Evolutionary conservation across 1,284 basidiomycete genomes (phyloP).

Genomic region (Tilletia caries): DNA sequence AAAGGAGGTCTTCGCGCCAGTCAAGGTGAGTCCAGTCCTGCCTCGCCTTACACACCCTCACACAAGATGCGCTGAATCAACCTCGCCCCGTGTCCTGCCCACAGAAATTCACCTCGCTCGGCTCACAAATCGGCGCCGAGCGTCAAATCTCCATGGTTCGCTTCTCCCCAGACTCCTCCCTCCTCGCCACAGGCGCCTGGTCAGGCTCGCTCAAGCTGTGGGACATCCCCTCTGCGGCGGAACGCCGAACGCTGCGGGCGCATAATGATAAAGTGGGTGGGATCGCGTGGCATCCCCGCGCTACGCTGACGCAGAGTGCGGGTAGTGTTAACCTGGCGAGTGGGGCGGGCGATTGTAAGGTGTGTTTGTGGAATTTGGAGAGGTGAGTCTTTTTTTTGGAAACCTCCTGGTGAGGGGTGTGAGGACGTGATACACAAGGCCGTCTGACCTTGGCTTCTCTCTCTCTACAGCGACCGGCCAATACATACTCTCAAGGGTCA

Average conservation of each 20-base stretch:
- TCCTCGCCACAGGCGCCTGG: conserved; percentile 91
- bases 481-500: conserved; percentile 81
- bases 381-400: conserved; percentile 62
- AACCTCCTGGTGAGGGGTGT: too few relatives aligned
- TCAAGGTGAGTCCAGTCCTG: conserved; percentile 66
- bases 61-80: not conserved
- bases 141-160: conserved; percentile 88
- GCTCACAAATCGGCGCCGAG: conserved; percentile 96
- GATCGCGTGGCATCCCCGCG: conserved; percentile 93
- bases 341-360: conserved; percentile 78
- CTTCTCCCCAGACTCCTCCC: conserved; percentile 84
- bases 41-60: not conserved
- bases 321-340: conserved; percentile 79
- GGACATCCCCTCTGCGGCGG: conserved; percentile 72
- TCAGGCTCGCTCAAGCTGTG: conserved; percentile 89
- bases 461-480: conserved; percentile 66
- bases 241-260: conserved; percentile 57
- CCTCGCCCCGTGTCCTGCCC: not conserved
- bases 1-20: conserved; percentile 79
- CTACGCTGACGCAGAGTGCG: conserved; percentile 73
- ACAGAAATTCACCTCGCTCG: conserved; percentile 82
- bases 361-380: conserved; percentile 84
- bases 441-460: too few relatives aligned
- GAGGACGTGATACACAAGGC: too few relatives aligned
- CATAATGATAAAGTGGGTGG: conserved; percentile 90